Base-by-base conservation (phyloP, 176 grass and related monocot species). In the Oryza officinalis region DNA sequence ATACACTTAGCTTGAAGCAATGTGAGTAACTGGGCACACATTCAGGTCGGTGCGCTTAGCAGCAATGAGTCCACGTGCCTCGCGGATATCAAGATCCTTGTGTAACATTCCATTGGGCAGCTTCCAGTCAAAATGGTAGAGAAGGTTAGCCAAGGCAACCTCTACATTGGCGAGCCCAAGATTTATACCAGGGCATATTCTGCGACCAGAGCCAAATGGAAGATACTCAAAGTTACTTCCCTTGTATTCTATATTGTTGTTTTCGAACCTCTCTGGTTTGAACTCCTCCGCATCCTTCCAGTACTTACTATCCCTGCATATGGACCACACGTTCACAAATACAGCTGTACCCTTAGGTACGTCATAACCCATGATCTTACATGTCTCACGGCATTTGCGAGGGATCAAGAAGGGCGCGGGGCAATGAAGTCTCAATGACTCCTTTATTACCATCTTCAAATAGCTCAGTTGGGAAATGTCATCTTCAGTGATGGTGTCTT, bases 41-140 rank as follows among this genome's bases (percentile, higher is more conserved):
- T 22, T 3, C 9, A 81, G 3, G 2, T 13, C 18, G 10, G 23
- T 28, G 28, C 23, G 38, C 50, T 71, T 81, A 1, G 8, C 40
- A 3, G 14, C 45, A 0, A 81, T 2, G 0, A 81, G 0, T 11
- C 79, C 81, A 25, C 3, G 1, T 0, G 3, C 13, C 59, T 83
- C 81, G 7, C 6, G 25, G 7, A 66, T 14, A 0, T 75, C 40
- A 0, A 75, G 0, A 10, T 83, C 81, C 60, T 66, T 0, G 1
- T 57, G 40, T 27, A 35, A 4, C 41, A 66, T 26, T 1, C 71
- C 71, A 0, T 65, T 4, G 3, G 71, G 70, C 69, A 83, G 41
- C 70, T 75, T 49, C 81, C 81, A 83, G 8, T 83, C 81, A 1
- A n/a, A n/a, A n/a, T n/a, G n/a, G n/a, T n/a, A n/a, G n/a, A n/a